A percentile compares a stretch with the other conserved stretches of the same genome.
Conservation (phyloP, 192 early-diverging fungal species). For the Phycomyces blakesleeanus region DNA sequence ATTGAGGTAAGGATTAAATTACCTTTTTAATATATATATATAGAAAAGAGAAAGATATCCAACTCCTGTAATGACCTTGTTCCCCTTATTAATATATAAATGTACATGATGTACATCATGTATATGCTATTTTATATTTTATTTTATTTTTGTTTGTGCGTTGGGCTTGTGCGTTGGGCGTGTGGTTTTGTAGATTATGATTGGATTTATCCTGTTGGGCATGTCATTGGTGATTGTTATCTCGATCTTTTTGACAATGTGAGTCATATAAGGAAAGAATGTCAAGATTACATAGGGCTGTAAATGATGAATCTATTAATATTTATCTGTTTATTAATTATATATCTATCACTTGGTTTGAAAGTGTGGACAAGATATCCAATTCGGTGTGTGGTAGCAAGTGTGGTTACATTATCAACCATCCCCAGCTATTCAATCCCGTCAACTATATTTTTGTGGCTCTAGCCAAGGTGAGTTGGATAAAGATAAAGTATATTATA, state of each 20-base stretch:
- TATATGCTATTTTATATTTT: too few relatives aligned
- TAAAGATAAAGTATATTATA: neutral
- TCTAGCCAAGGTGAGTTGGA: constrained; percentile 39
- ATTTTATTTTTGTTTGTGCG: too few relatives aligned
- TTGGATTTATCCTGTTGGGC: constrained; percentile 20
- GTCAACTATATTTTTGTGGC: constrained; percentile 49
- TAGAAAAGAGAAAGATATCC: neutral
- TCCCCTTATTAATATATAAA: neutral
- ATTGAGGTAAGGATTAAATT: constrained; percentile 28
- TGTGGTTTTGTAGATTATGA: constrained; percentile 14
- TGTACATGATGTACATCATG: too few relatives aligned
- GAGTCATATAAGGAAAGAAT: neutral
- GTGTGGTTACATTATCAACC: constrained; percentile 53
- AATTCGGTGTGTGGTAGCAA: constrained; percentile 48
- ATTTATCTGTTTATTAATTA: neutral
- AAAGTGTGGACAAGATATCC: constrained; percentile 48
- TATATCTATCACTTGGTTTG: constrained; percentile 8
- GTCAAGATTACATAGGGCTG: too few relatives aligned
- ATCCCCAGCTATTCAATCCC: constrained; percentile 49
- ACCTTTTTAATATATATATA: too few relatives aligned
- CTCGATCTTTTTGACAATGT: constrained; percentile 39
- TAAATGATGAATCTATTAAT: too few relatives aligned
- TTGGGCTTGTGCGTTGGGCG: too few relatives aligned
- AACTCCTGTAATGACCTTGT: neutral
- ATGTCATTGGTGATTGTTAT: constrained; percentile 19